Base-by-base conservation (phyloP, 495 filamentous ascomycete genomes). In the Parachaetomium inaequale region DNA sequence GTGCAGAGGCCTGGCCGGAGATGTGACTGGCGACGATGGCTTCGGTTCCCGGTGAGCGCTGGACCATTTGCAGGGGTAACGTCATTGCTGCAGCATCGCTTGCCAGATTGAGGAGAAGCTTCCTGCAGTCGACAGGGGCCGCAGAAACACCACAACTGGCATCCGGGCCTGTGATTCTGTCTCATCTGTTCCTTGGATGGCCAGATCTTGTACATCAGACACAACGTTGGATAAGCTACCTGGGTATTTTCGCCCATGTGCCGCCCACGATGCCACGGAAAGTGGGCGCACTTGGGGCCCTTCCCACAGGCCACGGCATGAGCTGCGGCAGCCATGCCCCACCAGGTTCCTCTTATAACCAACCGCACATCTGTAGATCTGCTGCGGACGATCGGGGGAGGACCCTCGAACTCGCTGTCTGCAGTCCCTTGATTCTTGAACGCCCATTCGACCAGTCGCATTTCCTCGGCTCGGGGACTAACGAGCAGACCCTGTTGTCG, bases 31-130 rank as follows among this genome's bases (percentile, higher is more conserved):
- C 36, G 21, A 55, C 56, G 43, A 59, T 50, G 32, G 21, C 62
- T 59, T 64, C 62, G n/a, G 34, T 42, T 11, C 42, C 29, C 28
- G 15, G 59, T 17, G 7, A 40, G 17, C 23, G 3, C 3, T 31
- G 2, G 28, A 28, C 31, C 32, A 40, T n/a, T n/a, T n/a, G 52
- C 40, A 45, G 60, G 36, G 26, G 12, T 40, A 53, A 68, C 68
- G 68, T 72, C 68, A 70, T 70, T 58, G 66, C 63, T 72, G 68
- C 69, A 71, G 53, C 67, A 67, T 58, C 47, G 57, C 57, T 57
- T 69, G 31, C 64, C 64, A 28, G 26, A 47, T 63, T 55, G 53
- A 59, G 58, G 32, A 28, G 25, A 38, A n/a, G 32, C 12, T 45
- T 29, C 21, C 55, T 50, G 62, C 49, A 45, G 23, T 3, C 4